Conservation (phyloP, 345 rosid genomes). For the Gossypium thurberi region DNA sequence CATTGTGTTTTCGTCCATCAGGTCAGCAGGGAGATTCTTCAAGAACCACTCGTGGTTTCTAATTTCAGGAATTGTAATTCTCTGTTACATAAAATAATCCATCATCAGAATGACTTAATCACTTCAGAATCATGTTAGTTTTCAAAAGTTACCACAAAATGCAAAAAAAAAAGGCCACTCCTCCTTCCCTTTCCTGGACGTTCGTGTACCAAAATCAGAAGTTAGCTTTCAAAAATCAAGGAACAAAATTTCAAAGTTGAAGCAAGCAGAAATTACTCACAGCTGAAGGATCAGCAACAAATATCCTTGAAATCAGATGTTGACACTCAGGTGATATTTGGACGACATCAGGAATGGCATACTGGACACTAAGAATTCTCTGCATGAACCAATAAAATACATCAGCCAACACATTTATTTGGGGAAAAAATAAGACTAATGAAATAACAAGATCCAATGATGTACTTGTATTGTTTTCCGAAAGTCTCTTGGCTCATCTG, state of each 20-base stretch:
- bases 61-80: constrained; percentile 84
- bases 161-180: background rate
- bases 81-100: constrained; percentile 37
- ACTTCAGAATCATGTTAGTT: background rate
- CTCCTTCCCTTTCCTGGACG: background rate
- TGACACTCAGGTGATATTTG: constrained; percentile 71
- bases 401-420: background rate
- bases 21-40: constrained; percentile 80
- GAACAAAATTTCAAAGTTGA: background rate
- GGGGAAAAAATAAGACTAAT: background rate
- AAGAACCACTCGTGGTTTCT: constrained; percentile 78
- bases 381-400: constrained; percentile 23
- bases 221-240: background rate
- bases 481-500: constrained; percentile 84
- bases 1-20: constrained; percentile 51
- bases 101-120: constrained; percentile 3
- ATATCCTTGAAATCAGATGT: constrained; percentile 80
- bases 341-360: constrained; percentile 68
- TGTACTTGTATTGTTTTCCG: constrained; percentile 81
- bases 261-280: constrained; percentile 30
- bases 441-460: background rate
- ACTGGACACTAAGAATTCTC: constrained; percentile 85
- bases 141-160: background rate
- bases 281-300: constrained; percentile 68
- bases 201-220: background rate